phyloP scores from a whole-genome alignment of 1,139 yeast genomes.

The Saccharomyces hybrid region DNA sequence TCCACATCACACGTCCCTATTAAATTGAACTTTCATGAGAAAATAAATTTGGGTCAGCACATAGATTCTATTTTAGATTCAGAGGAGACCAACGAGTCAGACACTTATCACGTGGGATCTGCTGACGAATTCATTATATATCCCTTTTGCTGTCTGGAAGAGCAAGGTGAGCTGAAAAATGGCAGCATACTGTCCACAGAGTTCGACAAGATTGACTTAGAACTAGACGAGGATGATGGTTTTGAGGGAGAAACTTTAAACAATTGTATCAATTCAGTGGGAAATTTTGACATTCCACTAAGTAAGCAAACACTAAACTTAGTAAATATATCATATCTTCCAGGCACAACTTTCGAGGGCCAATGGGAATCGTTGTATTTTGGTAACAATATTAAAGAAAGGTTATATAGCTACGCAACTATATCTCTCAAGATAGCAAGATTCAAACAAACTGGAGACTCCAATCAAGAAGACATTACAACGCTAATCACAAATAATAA shows the following conservation, averaged over 20 bases:
- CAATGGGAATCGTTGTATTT: conserved; percentile 32
- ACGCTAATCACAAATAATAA: conserved; percentile 20
- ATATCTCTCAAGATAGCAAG: conserved; percentile 24
- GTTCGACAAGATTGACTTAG: conserved; percentile 25
- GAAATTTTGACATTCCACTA: conserved; percentile 9
- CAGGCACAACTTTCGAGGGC: conserved; percentile 25
- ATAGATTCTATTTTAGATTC: neutral
- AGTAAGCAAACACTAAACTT: conserved; percentile 18
- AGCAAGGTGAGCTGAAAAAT: neutral
- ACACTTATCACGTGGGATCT: neutral
- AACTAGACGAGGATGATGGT: conserved; percentile 10
- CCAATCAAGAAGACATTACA: neutral
- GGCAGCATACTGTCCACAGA: conserved; percentile 12
- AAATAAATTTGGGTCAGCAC: neutral
- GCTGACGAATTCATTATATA: conserved; percentile 4
- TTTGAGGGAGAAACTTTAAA: conserved; percentile 7
- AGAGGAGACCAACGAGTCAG: neutral
- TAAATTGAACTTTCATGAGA: neutral
- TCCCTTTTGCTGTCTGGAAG: conserved; percentile 14
- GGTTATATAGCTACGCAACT: conserved; percentile 27
- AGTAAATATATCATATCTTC: conserved; percentile 21
- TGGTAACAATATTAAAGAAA: conserved; percentile 24
- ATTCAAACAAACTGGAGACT: conserved; percentile 5
- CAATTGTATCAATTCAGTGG: neutral
- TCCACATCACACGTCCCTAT: neutral